A percentile compares a stretch with the other conserved stretches of the same genome.
Conservation (phyloP, 73 alveolate genomes). For the Stentor coeruleus region DNA sequence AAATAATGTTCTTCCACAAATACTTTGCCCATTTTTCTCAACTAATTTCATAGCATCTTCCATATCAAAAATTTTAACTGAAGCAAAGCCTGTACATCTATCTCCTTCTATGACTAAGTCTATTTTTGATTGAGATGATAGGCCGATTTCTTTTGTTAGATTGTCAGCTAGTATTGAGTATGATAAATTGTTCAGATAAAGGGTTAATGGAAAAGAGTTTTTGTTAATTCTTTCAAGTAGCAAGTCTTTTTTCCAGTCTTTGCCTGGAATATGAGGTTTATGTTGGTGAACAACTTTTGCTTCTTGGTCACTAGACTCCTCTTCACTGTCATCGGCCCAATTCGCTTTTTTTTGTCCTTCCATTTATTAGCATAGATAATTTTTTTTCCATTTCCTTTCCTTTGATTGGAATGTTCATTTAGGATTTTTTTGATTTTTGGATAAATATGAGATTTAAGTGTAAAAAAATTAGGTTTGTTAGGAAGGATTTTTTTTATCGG, state of each 20-base stretch:
- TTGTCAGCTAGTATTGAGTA: neutral
- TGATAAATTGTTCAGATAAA: neutral
- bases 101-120: neutral
- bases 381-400: too few species aligned
- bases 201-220: neutral
- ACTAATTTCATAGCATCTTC: constrained; percentile 17
- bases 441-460: too few species aligned
- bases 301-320: constrained; percentile 17
- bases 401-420: too few species aligned
- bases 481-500: too few species aligned
- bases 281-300: neutral
- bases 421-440: too few species aligned
- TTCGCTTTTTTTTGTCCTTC: constrained; percentile 25
- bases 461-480: too few species aligned
- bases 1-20: neutral
- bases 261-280: neutral
- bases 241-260: neutral
- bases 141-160: neutral
- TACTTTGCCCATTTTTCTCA: neutral
- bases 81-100: neutral
- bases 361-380: too few species aligned
- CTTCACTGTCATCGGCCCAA: constrained; percentile 28
- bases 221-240: neutral
- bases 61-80: neutral
- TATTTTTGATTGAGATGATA: neutral